Conservation (phyloP, 2,329 filamentous ascomycete genomes). For the Pyrenophora tritici-repentis region DNA sequence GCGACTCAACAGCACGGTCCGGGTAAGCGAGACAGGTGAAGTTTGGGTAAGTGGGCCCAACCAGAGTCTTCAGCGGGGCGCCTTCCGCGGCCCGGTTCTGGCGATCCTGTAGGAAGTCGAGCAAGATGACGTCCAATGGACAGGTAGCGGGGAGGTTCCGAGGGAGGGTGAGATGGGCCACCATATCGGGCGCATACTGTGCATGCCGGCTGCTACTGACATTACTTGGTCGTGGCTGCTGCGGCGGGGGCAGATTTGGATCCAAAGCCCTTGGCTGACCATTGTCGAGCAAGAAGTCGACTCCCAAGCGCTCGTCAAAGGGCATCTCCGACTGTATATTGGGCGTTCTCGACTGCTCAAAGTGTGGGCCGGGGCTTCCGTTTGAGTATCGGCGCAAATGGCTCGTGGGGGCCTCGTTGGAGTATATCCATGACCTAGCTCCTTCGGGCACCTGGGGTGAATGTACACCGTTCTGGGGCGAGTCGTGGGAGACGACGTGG, state of each 20-base stretch:
- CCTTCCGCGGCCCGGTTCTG: constrained; percentile 69
- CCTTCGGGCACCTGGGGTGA: constrained; percentile 34
- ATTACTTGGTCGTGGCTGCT: constrained; percentile 25
- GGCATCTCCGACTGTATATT: constrained; percentile 31
- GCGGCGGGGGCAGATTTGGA: constrained; percentile 54
- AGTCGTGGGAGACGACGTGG: constrained; percentile 26
- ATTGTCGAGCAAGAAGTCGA: constrained; percentile 71
- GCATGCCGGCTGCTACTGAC: constrained; percentile 30
- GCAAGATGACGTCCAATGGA: constrained; percentile 76
- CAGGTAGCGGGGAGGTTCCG: constrained; percentile 71
- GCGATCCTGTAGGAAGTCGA: constrained; percentile 76
- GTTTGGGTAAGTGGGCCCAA: constrained; percentile 79
- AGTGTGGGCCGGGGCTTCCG: constrained; percentile 47
- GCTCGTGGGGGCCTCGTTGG: constrained; percentile 38
- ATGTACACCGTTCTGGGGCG: constrained; percentile 29
- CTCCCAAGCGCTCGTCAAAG: constrained; percentile 66
- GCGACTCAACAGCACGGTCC: constrained; percentile 63
- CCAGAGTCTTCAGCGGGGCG: constrained; percentile 65
- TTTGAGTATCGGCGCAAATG: constrained; percentile 44
- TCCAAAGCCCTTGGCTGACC: constrained; percentile 50
- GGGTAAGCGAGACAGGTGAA: constrained; percentile 80
- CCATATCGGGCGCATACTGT: constrained; percentile 37
- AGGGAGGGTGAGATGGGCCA: constrained; percentile 47
- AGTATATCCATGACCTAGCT: constrained; percentile 40
- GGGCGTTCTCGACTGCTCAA: constrained; percentile 48